Evolutionary conservation across 805 yeast species (phyloP), one percentile per base, ranked within the genome.

Genomic region (Yarrowia bubula): DNA sequence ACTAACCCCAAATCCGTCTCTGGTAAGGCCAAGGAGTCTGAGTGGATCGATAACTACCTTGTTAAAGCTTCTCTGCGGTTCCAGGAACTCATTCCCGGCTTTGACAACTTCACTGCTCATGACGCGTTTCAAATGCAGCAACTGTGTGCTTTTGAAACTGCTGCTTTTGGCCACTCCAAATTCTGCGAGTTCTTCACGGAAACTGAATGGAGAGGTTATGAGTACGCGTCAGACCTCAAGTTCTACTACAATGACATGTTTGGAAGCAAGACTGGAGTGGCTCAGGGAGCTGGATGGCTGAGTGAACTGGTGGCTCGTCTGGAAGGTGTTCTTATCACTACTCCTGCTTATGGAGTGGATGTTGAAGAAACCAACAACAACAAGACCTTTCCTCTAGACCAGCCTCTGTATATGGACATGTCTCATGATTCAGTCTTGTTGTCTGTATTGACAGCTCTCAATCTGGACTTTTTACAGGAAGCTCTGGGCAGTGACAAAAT

Each of bases 121-220:
- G 93, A 90, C 70, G 82, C 86, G 31, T 75, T 73, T 47, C 75
- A 74, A 28, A 70, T 89, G 68, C 85, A 87, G 70, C 77, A 80
- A 11, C 81, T 85, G 76, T 89, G 96, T 76, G 92, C 90, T 3
- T 90, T 80, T 72, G 96, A 90, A 75, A 75, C 88, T 50, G 89
- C 88, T 65, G 88, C 84, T 9, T 80, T 79, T 65, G 96, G 95
- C 9, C 73, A 75, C 64, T 87, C 95, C 14, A 80, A 81, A 38
- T 84, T 89, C 68, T 89, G 96, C 75, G 80, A 80, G 42, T 79
- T 87, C 37, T 85, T 90, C 76, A 86, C 90, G 46, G 81, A 81
- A 69, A 85, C 85, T 28, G 93, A 89, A 67, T 86, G 84, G 78
- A 75, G 87, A 61, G 83, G 81, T 41, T 82, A 81, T 69, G 85